Conservation (phyloP, 2,329 filamentous ascomycete species). For the Colletotrichum neosansevieriae region DNA sequence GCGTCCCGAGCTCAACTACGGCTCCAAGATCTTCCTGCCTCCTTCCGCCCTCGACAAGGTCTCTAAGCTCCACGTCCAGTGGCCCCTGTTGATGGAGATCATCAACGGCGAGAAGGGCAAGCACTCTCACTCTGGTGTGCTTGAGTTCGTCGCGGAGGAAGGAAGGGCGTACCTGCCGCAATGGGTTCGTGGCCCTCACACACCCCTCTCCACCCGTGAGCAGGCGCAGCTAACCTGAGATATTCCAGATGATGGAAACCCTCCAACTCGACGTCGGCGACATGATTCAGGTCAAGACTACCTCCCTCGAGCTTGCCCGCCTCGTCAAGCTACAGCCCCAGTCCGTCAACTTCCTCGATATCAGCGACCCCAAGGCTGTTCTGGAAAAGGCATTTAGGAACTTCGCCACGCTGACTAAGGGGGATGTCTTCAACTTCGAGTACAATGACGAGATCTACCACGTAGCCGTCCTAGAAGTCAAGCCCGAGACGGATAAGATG, state of each 20-base stretch:
- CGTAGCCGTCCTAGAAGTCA: constrained; percentile 93
- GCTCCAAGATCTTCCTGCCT: constrained; percentile 98
- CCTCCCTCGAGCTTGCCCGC: constrained; percentile 87
- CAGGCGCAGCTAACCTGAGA: not conserved
- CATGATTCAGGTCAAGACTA: constrained; percentile 94
- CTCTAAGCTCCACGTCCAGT: constrained; percentile 94
- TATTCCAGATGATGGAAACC: constrained; percentile 87
- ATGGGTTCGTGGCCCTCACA: constrained; percentile 72
- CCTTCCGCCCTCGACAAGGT: constrained; percentile 97
- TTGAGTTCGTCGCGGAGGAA: constrained; percentile 98
- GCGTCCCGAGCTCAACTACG: constrained; percentile 90
- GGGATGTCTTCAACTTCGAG: constrained; percentile 94
- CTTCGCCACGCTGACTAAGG: constrained; percentile 92
- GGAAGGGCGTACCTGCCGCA: constrained; percentile 95
- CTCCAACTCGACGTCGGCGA: constrained; percentile 91
- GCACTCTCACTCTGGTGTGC: constrained; percentile 91
- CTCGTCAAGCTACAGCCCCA: constrained; percentile 98
- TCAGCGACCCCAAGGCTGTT: constrained; percentile 96
- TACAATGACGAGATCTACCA: constrained; percentile 97
- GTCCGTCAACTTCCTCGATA: constrained; percentile 92
- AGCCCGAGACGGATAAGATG: constrained; percentile 85
- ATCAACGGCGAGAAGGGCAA: constrained; percentile 85
- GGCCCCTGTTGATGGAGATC: constrained; percentile 96
- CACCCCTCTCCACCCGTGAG: not conserved
- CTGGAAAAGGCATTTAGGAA: constrained; percentile 96